Conservation (phyloP, 179 eudicot species). For the Spinacia oleracea region DNA sequence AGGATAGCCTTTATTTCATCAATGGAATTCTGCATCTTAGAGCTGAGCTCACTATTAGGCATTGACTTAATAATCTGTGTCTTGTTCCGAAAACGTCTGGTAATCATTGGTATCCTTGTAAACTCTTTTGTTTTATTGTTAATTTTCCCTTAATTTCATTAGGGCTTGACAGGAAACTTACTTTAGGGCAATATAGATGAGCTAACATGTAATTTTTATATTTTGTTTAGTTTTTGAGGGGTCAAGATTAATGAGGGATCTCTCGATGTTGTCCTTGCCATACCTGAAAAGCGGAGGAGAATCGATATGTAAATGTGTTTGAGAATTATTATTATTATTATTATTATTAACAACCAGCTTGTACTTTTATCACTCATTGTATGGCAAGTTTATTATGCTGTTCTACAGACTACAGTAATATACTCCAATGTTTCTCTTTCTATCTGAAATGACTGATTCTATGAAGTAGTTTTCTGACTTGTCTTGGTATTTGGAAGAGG, state of each 20-base stretch:
- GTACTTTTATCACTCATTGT: no score
- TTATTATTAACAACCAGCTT: neutral
- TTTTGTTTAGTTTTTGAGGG: constrained; percentile 14
- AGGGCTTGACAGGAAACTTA: constrained; percentile 26
- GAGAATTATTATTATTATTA: neutral
- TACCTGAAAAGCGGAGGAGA: constrained; percentile 17
- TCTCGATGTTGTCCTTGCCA: constrained; percentile 22
- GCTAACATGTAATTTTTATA: constrained; percentile 25
- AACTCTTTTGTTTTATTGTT: neutral
- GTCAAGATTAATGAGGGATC: neutral
- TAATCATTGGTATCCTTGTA: neutral
- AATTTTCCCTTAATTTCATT: neutral
- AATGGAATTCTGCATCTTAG: constrained; percentile 73
- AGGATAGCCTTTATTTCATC: constrained; percentile 81
- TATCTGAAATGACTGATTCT: neutral
- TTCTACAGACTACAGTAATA: no score
- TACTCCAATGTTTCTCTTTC: neutral
- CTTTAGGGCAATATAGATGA: constrained; percentile 13
- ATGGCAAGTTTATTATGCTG: neutral
- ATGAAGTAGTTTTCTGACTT: no score
- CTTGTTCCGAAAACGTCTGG: neutral
- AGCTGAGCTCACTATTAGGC: constrained; percentile 88
- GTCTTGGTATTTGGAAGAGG: no score
- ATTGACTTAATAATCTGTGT: constrained; percentile 20
- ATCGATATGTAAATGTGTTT: constrained; percentile 29